These are phyloP conservation scores for Agrocybe pediades DNA, from an alignment of 768 basidiomycete species.

Conservation along the genomic window DNA sequence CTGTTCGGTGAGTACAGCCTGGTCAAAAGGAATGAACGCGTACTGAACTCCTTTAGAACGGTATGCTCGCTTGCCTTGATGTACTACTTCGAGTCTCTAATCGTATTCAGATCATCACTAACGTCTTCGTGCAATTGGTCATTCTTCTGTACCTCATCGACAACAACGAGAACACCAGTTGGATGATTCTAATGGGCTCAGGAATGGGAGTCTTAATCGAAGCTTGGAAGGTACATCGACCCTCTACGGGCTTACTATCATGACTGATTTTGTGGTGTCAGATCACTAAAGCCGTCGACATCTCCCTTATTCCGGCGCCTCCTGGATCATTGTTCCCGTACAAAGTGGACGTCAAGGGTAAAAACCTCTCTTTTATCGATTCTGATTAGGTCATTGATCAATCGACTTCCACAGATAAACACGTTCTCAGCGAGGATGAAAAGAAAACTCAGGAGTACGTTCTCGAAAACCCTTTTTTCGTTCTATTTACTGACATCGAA, in stretches of 20 bases:
- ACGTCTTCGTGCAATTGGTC: slow-evolving; percentile 90
- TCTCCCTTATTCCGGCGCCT: slow-evolving; percentile 62
- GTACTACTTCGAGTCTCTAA: not conserved
- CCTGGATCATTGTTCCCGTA: slow-evolving; percentile 76
- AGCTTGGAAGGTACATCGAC: slow-evolving; percentile 80
- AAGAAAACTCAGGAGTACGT: slow-evolving; percentile 95
- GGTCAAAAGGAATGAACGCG: slow-evolving; percentile 1
- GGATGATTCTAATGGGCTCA: slow-evolving; percentile 94
- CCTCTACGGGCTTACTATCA: not conserved
- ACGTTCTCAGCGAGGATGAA: slow-evolving; percentile 95
- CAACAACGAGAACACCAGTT: slow-evolving; percentile 93
- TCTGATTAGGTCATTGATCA: slow-evolving; percentile 5
- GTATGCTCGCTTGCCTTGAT: slow-evolving; percentile 9
- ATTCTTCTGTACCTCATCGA: slow-evolving; percentile 93
- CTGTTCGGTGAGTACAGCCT: slow-evolving; percentile 65
- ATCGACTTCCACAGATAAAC: slow-evolving; percentile 68
- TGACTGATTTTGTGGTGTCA: slow-evolving; percentile 24
- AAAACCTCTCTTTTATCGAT: slow-evolving; percentile 18
- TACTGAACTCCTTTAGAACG: slow-evolving; percentile 4
- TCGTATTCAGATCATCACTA: slow-evolving; percentile 67
- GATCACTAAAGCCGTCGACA: slow-evolving; percentile 92
- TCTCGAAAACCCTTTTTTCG: slow-evolving; percentile 2
- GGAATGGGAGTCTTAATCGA: slow-evolving; percentile 83
- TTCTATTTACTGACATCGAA: slow-evolving; percentile 8
- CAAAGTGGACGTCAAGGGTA: slow-evolving; percentile 80